Conservation (phyloP, 805 yeast species). For the Kodamaea lidongshanica region DNA sequence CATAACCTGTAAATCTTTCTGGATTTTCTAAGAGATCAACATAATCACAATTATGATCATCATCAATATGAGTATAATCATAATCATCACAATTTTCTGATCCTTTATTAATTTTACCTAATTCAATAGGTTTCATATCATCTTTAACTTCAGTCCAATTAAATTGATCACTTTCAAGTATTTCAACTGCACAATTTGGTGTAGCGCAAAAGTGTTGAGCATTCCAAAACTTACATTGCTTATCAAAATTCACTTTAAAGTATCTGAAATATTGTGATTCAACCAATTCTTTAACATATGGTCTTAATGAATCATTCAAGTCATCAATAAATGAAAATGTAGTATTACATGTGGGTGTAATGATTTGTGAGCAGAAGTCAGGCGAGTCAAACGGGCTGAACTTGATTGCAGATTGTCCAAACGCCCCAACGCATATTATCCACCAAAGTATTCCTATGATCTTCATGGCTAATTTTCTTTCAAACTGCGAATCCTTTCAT, state of each 20-base stretch:
- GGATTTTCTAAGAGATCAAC: constrained; percentile 86
- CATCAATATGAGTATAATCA: constrained; percentile 67
- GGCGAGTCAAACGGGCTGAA: constrained; percentile 38
- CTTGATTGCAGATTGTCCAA: neutral
- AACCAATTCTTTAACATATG: constrained; percentile 52
- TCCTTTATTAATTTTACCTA: constrained; percentile 42
- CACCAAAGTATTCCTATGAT: too few relatives aligned
- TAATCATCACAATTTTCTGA: constrained; percentile 38
- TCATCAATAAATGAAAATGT: constrained; percentile 39
- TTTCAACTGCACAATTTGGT: constrained; percentile 84
- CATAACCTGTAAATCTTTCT: constrained; percentile 94
- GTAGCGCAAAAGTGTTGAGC: constrained; percentile 81
- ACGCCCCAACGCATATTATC: too few relatives aligned
- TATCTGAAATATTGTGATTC: constrained; percentile 78
- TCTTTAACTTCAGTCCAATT: constrained; percentile 54
- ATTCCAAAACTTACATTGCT: constrained; percentile 81
- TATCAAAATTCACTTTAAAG: constrained; percentile 78
- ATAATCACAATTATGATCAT: constrained; percentile 65
- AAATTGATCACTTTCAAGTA: constrained; percentile 59
- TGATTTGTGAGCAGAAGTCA: constrained; percentile 40
- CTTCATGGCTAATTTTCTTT: too few relatives aligned
- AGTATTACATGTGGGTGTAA: constrained; percentile 40
- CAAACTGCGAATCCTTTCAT: too few relatives aligned
- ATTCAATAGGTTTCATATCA: constrained; percentile 64
- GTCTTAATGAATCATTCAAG: constrained; percentile 32